Base-by-base conservation (phyloP, 306 rosid genomes). In the Citrullus colocynthis region DNA sequence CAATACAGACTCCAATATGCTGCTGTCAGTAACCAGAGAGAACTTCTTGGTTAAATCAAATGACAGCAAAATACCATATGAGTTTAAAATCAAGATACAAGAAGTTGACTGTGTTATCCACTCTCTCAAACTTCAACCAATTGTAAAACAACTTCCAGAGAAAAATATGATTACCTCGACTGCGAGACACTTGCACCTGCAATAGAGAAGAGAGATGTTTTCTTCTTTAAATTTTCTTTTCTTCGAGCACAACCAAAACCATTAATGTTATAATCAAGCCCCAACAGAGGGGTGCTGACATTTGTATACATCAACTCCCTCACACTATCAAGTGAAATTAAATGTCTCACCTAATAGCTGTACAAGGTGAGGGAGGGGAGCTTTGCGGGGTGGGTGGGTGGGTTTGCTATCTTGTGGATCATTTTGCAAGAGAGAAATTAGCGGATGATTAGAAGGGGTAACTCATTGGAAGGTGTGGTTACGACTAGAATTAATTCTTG, bases 111-210 rank as follows among this genome's bases (percentile, higher is more conserved):
- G 57, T 14, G 17, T 7, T 14, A 17, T 64, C 69, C 74, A 66
- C 74, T 66, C 51, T 45, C 44, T 51, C 18, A 28, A 44, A 73
- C 41, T 73, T 51, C 77, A 71, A 73, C 77, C 56, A 49, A 44
- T 44, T 24, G 44, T 71, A 14, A 72, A 72, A 72, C 59, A 72
- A 71, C 57, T 71, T 71, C 58, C 20, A 48, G 11, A 48, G 76
- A 48, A 21, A 11, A 69, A 72, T 15, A 72, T 7, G 30, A 48
- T 72, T 49, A 72, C 42, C 44, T 72, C 10, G 77, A 9, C 36
- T 30, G 41, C 9, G 77, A 72, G 24, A 8, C 59, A 72, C 77
- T 49, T 7, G 76, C 76, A 72, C 60, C 76, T 72, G 76, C 77
- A 49, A 15, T 5, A 48, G 7, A 49, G 21, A 72, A 72, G 76